Base-by-base conservation (phyloP, 2,329 filamentous ascomycete species). In the Colletotrichum sp. region DNA sequence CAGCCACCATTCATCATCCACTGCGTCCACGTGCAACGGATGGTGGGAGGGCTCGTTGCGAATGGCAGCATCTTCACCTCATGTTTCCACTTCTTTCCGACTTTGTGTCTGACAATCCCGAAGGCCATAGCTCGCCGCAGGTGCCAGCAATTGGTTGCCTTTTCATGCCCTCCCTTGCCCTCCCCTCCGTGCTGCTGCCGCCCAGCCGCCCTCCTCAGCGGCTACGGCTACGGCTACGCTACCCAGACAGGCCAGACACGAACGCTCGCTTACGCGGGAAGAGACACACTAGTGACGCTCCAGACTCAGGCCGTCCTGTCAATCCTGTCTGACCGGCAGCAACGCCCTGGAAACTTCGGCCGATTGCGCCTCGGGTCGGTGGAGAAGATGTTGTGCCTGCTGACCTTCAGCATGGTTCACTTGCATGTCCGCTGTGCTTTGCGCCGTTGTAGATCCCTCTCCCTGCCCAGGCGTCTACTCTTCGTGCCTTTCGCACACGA, bases 351-450 rank as follows among this genome's bases (percentile, higher is more conserved):
- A 28, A 38, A 8, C 67, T 43, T 62, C 67, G 67, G 67, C 67
- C 67, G 67, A 62, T 70, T 70, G 34, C 34, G 55, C 30, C 43
- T 61, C 67, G 56, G 67, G 55, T 62, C 67, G 67, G 67, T 70
- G 56, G 67, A 62, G 67, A 62, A 70, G 38, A 52, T 21, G 36
- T 30, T 43, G n/a, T 48, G 38, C 64, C 26, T 43, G 24, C 26
- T 43, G 21, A 24, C 32, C 34, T 28, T 34, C 36, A 21, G n/a
- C n/a, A 36, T 70, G 21, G 26, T 24, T 48, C 32, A 36, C 52
- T 18, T 26, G 32, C 34, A 58, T 38, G 60, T 38, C 26, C 32
- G 34, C 56, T 16, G 55, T 34, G 32, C 21, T 61, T 28, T 36
- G 36, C 8, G 60, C 60, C 16, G 60, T 43, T 32, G 58, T 62